Base-by-base conservation (phyloP, 306 rosid genomes). In the Acacia crassicarpa region DNA sequence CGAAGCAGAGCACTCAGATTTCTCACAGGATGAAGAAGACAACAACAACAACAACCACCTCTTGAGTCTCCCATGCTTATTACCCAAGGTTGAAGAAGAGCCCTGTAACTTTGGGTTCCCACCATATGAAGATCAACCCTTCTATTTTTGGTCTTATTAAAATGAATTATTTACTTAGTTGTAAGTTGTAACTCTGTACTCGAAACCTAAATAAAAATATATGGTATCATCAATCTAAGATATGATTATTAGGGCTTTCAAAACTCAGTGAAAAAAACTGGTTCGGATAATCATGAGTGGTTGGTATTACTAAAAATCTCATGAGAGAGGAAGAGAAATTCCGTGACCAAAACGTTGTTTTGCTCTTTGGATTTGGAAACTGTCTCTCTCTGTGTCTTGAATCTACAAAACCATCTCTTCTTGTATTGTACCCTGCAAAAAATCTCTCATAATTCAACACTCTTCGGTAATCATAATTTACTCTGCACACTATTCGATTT, bases 21-120 rank as follows among this genome's bases (percentile, higher is more conserved):
- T 89, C 84, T 89, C 93, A 33, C 93, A 86, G 40, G 95, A 89
- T 44, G 92, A 93, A 80, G 93, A 93, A 45, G 94, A 90, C 59
- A 83, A 85, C 72, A 51, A 51, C n/a, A 51, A 6, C 40, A 35
- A 35, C 40, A 5, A 35, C 38, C 33, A 49, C 16, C 76, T 88
- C 53, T 68, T 89, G 45, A 85, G 83, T 30, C 23, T 85, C n/a
- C 81, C 87, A 27, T 54, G 23, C 81, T 78, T 84, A 14, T 78
- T 85, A 12, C 86, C 87, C 13, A 92, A 89, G 80, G 82, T 83
- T 43, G 97, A 89, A 85, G 91, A 83, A 17, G 78, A 70, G 75
- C 83, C 85, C 40, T 88, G 82, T 76, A 76, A 76, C 45, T 82
- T 88, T 27, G 81, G 82, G 16, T 79, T 84, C 78, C 77, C 76